phyloP scores from a whole-genome alignment of 2,329 filamentous ascomycete species.

The Aureobasidium sp. region DNA sequence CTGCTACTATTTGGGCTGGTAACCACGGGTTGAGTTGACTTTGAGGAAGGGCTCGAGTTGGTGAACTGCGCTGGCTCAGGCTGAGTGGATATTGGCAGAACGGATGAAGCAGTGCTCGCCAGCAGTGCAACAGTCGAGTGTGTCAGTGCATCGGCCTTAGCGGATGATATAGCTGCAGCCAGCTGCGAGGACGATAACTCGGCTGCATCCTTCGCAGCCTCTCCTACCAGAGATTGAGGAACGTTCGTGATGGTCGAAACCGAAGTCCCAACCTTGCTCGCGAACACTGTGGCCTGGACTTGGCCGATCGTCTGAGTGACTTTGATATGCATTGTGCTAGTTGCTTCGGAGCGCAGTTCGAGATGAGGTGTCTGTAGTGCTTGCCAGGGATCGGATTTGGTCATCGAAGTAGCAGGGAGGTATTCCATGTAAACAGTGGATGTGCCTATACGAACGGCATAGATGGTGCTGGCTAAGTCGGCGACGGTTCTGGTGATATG shows the following conservation, averaged over 20 bases:
- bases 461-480: not conserved
- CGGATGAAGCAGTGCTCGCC: not conserved
- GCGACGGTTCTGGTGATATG: not conserved
- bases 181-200: not conserved
- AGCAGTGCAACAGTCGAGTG: not conserved
- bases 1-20: not conserved
- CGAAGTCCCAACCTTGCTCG: not conserved
- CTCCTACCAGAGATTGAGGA: not conserved
- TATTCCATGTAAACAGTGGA: not conserved
- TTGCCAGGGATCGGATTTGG: not conserved
- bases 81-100: not conserved
- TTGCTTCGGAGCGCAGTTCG: not conserved
- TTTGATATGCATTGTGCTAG: slow-evolving; percentile 4
- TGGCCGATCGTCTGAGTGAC: not conserved
- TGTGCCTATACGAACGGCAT: not conserved
- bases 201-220: not conserved
- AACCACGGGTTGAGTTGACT: not conserved
- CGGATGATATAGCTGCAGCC: not conserved
- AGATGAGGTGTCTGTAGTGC: not conserved
- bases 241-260: not conserved
- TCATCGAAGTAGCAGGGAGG: not conserved
- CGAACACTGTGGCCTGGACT: not conserved
- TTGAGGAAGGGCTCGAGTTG: not conserved
- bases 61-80: not conserved
- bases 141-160: not conserved